Evolutionary conservation across 2,329 filamentous ascomycete species (phyloP), one percentile per base, ranked within the genome.

Genomic region (Chrysoporthe cubensis): DNA sequence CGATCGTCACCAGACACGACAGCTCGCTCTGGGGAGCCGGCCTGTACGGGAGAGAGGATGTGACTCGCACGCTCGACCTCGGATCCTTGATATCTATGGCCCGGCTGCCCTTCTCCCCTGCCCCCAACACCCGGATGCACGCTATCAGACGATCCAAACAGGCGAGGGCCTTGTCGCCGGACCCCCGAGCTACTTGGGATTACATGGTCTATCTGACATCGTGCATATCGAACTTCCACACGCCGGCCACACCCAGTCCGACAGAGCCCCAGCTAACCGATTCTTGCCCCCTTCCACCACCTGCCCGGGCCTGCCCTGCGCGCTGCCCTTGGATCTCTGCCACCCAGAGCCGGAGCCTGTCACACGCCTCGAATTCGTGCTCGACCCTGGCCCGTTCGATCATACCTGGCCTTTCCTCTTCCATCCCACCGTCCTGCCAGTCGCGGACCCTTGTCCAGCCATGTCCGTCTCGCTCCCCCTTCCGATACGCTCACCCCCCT

Each of bases 141-240:
- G 52, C 56, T 68, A 58, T 60, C 66, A 57, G 56, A 66, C 65
- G 32, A 66, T 66, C 50, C 63, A 68, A 59, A 66, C 58, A 42
- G 58, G 21, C 43, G 44, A 65, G 61, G 56, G 8, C 52, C 34
- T 66, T 64, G 67, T 66, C 67, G 43, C 58, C 60, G 64, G 54
- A 68, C 69, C 66, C 69, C 70, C 66, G 66, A 59, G 67, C 59
- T 66, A 69, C 66, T 26, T 64, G 52, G 21, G 48, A 69, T 66
- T 70, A 56, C 59, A 63, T 59, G 43, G 42, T 26, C 44, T n/a
- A 56, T 48, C 43, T 67, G 40, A 54, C 57, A 48, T 62, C 50
- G 48, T 61, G 65, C 64, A 56, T 59, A 54, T 56, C 56, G 64
- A 56, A 54, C 50, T 54, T 57, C 54, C 61, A 26, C 58, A n/a